Percentiles rank a stretch among this genome's conserved stretches.
Conservation (phyloP, 768 basidiomycete species). For the Piloderma croceum region DNA sequence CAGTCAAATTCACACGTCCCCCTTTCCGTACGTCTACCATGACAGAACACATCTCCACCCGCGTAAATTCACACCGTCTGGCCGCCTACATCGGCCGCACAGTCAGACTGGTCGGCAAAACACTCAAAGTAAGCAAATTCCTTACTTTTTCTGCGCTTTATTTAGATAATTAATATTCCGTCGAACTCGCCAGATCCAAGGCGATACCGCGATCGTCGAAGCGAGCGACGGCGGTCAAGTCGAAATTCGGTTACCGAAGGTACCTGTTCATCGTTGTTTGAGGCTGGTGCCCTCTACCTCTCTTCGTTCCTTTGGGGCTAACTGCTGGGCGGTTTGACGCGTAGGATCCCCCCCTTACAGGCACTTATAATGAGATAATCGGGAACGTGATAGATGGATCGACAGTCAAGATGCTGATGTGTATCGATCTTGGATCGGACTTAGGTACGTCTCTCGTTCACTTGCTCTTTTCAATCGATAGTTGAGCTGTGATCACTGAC, state of each 20-base stretch:
- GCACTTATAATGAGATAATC: slow-evolving; percentile 61
- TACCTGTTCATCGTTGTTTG: slow-evolving; percentile 20
- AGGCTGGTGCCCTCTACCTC: too few relatives aligned
- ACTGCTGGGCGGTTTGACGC: not conserved
- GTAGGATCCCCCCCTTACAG: slow-evolving; percentile 16
- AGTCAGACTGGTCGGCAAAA: slow-evolving; percentile 58
- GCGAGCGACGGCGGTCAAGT: slow-evolving; percentile 67
- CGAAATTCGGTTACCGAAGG: slow-evolving; percentile 36
- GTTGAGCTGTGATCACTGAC: slow-evolving; percentile 6
- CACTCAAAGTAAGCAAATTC: slow-evolving; percentile 40
- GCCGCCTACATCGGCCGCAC: slow-evolving; percentile 45
- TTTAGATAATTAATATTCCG: slow-evolving; percentile 5
- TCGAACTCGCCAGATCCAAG: slow-evolving; percentile 26
- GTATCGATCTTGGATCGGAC: slow-evolving; percentile 52
- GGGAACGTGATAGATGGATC: slow-evolving; percentile 53
- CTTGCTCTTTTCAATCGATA: not conserved
- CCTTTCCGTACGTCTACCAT: too few relatives aligned
- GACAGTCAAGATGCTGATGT: slow-evolving; percentile 48
- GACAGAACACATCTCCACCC: slow-evolving; percentile 33
- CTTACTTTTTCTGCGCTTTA: not conserved
- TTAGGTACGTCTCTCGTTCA: slow-evolving; percentile 46
- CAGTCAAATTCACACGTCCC: too few relatives aligned
- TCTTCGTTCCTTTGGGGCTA: not conserved
- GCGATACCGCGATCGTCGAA: slow-evolving; percentile 49
- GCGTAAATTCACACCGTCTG: slow-evolving; percentile 61